Conservation (phyloP, 805 yeast genomes). For the Helenozyma baotianmanensis region DNA sequence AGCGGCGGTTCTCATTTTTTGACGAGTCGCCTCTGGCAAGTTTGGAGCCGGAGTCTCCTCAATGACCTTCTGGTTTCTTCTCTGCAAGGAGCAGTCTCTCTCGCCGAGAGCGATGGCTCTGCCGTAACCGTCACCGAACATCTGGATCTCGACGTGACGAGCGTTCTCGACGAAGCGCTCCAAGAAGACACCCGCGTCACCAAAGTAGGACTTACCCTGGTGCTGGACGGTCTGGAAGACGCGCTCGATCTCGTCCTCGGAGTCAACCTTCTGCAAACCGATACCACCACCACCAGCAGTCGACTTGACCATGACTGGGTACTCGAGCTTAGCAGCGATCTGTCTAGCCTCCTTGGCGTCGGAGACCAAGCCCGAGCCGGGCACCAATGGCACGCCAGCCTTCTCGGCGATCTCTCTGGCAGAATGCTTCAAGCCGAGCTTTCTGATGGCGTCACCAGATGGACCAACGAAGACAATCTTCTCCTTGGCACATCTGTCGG, state of each 20-base stretch:
- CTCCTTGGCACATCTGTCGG: constrained; percentile 78
- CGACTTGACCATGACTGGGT: constrained; percentile 93
- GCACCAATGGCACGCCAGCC: constrained; percentile 95
- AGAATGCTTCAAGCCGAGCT: constrained; percentile 90
- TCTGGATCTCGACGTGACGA: constrained; percentile 94
- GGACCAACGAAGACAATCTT: constrained; percentile 97
- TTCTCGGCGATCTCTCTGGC: constrained; percentile 89
- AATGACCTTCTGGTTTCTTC: constrained; percentile 93
- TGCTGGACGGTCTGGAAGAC: constrained; percentile 90
- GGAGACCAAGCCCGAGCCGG: constrained; percentile 86
- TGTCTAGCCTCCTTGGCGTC: constrained; percentile 68
- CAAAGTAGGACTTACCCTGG: constrained; percentile 89
- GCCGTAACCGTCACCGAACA: constrained; percentile 95
- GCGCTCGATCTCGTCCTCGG: constrained; percentile 70
- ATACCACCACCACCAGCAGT: constrained; percentile 99
- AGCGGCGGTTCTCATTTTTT: constrained; percentile 73
- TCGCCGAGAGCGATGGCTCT: constrained; percentile 92
- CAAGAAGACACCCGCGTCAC: constrained; percentile 91
- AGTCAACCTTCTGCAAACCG: constrained; percentile 90
- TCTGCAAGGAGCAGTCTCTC: constrained; percentile 95
- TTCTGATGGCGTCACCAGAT: constrained; percentile 85
- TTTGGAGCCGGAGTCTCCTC: constrained; percentile 99
- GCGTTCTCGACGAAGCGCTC: constrained; percentile 94
- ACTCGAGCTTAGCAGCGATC: constrained; percentile 70
- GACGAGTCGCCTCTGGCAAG: constrained; percentile 75